Base-by-base conservation (phyloP, 2,329 filamentous ascomycete genomes). In the Arthrobotrys sinensis region DNA sequence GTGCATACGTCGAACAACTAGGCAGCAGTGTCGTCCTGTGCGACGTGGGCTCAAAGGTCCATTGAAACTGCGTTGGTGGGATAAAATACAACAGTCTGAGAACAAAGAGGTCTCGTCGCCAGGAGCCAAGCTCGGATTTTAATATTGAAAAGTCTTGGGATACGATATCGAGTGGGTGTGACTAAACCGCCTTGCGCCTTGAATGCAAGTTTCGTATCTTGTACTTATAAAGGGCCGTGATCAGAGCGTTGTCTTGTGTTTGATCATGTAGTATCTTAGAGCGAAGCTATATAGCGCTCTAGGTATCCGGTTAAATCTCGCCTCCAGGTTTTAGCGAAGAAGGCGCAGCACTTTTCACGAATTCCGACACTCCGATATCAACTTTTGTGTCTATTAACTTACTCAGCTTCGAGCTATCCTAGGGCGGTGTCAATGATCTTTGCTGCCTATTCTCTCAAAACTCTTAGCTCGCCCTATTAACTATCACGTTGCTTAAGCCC, bases 301-400 rank as follows among this genome's bases (percentile, higher is more conserved):
- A 11, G 14, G 14, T 52, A 40, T 24, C 60, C 57, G 68, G 45
- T 5, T 55, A 73, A 72, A 45, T 28, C 16, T 70, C 57, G 65
- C 57, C 38, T 68, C 50, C 40, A 45, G 43, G 24, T 64, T 46
- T 64, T 70, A 77, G 57, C 73, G 73, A 77, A 52, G 60, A 71
- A 62, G 73, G 73, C 73, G 73, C 73, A 77, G 73, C 66, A 71
- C 11, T 24, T 11, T 28, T 24, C 24, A n/a, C 6, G 28, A 16
- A n/a, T 60, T 43, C 73, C 64, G 65, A 66, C 52, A 14, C 65
- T 21, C 73, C 73, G 73, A 77, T 36, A 21, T 52, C 38, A 38
- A 60, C 38, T 38, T 64, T 66, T 60, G 24, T 16, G 34, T 50
- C 60, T 36, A 1, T 19, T 28, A 28, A 28, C 24, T 28, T 28